Percentiles rank a stretch among this genome's conserved stretches.
phyloP scores from a whole-genome alignment of 768 basidiomycete genomes.

The Naganishia antarctica region DNA sequence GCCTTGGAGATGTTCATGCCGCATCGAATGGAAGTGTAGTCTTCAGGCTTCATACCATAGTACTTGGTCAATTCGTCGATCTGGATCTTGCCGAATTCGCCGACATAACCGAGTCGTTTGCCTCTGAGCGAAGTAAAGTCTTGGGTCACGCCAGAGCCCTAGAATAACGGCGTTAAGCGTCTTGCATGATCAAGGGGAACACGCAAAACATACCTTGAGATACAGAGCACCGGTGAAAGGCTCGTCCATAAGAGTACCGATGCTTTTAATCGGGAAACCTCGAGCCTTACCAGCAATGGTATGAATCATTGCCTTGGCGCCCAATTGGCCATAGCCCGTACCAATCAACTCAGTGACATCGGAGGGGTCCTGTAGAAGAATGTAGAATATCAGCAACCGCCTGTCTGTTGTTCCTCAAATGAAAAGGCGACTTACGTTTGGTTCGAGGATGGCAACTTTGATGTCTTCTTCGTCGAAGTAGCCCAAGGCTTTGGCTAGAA shows the following conservation, averaged over 20 bases:
- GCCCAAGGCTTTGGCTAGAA: constrained; percentile 34
- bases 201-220: constrained; percentile 29
- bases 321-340: constrained; percentile 31
- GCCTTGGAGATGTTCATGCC: constrained; percentile 38
- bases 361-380: constrained; percentile 29
- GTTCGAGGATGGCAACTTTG: constrained; percentile 37
- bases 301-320: constrained; percentile 38
- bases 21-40: constrained; percentile 36
- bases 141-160: constrained; percentile 27
- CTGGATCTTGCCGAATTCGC: constrained; percentile 34
- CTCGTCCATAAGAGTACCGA: constrained; percentile 37
- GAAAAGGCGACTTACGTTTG: constrained; percentile 3
- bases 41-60: constrained; percentile 29
- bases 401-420: neutral
- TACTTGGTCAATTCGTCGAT: constrained; percentile 36
- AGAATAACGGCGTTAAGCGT: neutral
- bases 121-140: constrained; percentile 34
- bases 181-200: neutral
- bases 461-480: constrained; percentile 37
- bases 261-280: constrained; percentile 30
- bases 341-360: constrained; percentile 33
- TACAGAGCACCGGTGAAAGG: constrained; percentile 40
- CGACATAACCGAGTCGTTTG: constrained; percentile 37
- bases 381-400: neutral
- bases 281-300: constrained; percentile 34